These are phyloP conservation scores for Salix dunnii DNA, from an alignment of 345 rosid species.

Conservation along the genomic window DNA sequence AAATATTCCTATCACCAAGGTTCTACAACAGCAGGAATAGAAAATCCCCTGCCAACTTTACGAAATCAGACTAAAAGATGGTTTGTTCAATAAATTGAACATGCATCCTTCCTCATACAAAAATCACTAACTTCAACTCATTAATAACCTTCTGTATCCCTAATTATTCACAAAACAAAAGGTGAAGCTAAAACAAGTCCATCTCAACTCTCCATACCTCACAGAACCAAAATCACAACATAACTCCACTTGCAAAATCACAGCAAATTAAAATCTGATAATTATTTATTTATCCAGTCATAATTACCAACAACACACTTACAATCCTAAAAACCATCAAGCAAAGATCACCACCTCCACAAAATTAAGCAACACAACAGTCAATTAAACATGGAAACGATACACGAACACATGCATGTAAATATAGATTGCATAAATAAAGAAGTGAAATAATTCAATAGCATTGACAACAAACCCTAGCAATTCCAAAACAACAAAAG, in stretches of 20 bases:
- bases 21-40: neutral
- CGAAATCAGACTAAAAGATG: too few relatives aligned
- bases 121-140: neutral
- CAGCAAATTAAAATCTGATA: neutral
- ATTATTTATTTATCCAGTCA: neutral
- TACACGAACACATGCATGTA: neutral
- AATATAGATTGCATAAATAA: neutral
- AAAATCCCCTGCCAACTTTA: neutral
- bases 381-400: neutral
- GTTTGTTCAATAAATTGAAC: neutral
- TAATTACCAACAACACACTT: neutral
- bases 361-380: neutral
- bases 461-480: constrained; percentile 1
- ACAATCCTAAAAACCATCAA: neutral
- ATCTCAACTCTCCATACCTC: neutral
- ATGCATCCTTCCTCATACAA: neutral
- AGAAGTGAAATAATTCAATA: neutral
- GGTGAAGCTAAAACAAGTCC: neutral
- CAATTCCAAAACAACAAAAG: neutral
- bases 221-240: neutral
- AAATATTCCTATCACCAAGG: neutral
- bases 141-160: neutral
- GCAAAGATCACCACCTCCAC: neutral
- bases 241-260: neutral
- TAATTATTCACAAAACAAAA: neutral